These are phyloP conservation scores for Fragilariopsis cylindrus DNA, from an alignment of 108 stramenopile species.

Conservation along the genomic window DNA sequence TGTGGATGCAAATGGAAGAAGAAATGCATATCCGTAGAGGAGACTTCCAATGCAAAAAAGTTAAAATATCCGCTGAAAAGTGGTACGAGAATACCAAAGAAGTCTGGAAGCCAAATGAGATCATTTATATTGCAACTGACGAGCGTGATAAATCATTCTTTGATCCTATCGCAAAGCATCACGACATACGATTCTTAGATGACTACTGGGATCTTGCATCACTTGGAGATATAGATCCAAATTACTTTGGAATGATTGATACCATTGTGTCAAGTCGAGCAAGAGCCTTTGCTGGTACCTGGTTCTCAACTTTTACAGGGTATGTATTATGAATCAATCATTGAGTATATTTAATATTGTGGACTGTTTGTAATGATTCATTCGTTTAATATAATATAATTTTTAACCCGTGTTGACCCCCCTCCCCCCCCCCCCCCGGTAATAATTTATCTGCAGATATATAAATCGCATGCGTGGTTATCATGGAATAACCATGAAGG, in stretches of 20 bases:
- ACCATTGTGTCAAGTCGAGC: slow-evolving; percentile 87
- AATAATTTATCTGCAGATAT: not conserved
- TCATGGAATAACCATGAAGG: slow-evolving; percentile 69
- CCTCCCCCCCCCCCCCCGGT: too few relatives aligned
- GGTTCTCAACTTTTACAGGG: slow-evolving; percentile 92
- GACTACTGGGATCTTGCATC: slow-evolving; percentile 67
- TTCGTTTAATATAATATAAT: too few relatives aligned
- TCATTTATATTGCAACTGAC: slow-evolving; percentile 86
- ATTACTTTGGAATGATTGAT: slow-evolving; percentile 93
- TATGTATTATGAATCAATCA: slow-evolving; percentile 33
- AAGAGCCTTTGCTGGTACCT: slow-evolving; percentile 88
- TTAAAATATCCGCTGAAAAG: slow-evolving; percentile 69
- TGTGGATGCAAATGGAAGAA: too few relatives aligned
- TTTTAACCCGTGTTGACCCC: too few relatives aligned
- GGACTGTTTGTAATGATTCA: too few relatives aligned
- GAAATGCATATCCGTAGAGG: slow-evolving; percentile 87
- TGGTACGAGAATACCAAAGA: slow-evolving; percentile 80
- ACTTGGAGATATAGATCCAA: slow-evolving; percentile 74
- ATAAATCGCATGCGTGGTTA: slow-evolving; percentile 87
- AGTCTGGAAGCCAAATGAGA: slow-evolving; percentile 55
- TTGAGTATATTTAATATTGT: too few relatives aligned
- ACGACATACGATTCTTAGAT: slow-evolving; percentile 73
- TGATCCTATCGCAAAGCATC: slow-evolving; percentile 65
- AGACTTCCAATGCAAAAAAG: slow-evolving; percentile 86
- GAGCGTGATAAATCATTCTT: slow-evolving; percentile 82